Evolutionary conservation across 108 stramenopile genomes (phyloP), one percentile per base, ranked within the genome.

Genomic region (Cyclotella baltica): DNA sequence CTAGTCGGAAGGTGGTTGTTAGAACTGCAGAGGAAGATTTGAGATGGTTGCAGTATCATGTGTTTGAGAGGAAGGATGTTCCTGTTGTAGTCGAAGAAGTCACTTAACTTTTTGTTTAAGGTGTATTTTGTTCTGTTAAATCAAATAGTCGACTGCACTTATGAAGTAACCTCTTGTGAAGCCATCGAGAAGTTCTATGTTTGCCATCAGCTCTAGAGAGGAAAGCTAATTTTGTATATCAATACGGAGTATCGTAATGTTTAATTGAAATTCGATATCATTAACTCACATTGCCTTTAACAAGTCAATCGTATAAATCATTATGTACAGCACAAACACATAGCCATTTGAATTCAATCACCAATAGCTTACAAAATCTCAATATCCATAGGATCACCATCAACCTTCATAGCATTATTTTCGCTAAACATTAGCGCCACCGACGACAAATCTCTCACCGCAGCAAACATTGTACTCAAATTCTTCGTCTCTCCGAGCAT

Each of bases 41-140:
- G 38, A 89, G 91, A 61, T 95, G 94, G 94, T 68, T 95, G 27
- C 90, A 90, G 55, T 95, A 95, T 61, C 83, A 77, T 57, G 66
- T 77, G 20, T 83, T 83, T 50, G 30, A 69, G 50, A 83, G 73
- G 62, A 67, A 53, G 8, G 70, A 71, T 16, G 61, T 36, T 37
- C 27, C 67, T 27, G 67, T 47, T 3, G 4, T 43, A n/a, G 40
- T 43, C 13, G 40, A 13, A 43, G 13, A 6, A 13, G 40, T 43
- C 40, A 11, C 40, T 11, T 13, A 11, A 11, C 13, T 43, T 11
- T 43, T 43, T 11, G 13, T 43, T 6, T 43, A 43, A 43, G 13
- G 10, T 43, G 40, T 13, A 43, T 43, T 11, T 43, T 43, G 40
- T 13, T 11, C n/a, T n/a, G n/a, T n/a, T n/a, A n/a, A n/a, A n/a